A percentile compares a stretch with the other conserved stretches of the same genome.
Conservation (phyloP, 2,329 filamentous ascomycete species). For the Amauroascus niger region DNA sequence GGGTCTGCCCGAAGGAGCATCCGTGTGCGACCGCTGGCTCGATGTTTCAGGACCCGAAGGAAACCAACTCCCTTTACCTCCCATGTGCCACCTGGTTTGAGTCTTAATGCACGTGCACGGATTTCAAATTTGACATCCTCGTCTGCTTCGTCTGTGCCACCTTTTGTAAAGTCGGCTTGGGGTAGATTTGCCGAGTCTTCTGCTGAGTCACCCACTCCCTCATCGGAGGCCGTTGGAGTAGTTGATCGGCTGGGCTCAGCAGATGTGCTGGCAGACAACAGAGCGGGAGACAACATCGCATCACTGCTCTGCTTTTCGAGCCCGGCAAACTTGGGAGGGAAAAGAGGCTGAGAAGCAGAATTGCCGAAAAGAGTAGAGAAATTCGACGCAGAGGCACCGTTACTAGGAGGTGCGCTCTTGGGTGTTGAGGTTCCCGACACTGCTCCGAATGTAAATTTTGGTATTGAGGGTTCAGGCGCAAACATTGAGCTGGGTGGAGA, state of each 20-base stretch:
- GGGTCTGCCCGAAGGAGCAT: conserved; percentile 67
- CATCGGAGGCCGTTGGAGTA: conserved; percentile 39
- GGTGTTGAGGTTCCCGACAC: conserved; percentile 6
- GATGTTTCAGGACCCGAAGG: conserved; percentile 63
- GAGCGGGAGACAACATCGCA: conserved; percentile 5
- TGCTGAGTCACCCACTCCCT: conserved; percentile 31
- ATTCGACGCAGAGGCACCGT: conserved; percentile 5
- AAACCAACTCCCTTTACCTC: conserved; percentile 60
- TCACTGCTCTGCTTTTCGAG: neutral
- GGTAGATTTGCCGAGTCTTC: conserved; percentile 52
- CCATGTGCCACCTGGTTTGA: conserved; percentile 49
- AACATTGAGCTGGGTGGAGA: conserved; percentile 5
- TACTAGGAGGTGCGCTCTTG: neutral
- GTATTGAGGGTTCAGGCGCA: neutral
- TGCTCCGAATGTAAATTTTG: conserved; percentile 5
- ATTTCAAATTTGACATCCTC: conserved; percentile 62
- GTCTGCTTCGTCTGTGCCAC: conserved; percentile 59
- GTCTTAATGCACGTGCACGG: conserved; percentile 59
- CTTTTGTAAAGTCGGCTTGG: conserved; percentile 60
- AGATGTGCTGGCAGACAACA: conserved; percentile 27
- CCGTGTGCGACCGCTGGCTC: conserved; percentile 55
- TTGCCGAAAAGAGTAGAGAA: conserved; percentile 10
- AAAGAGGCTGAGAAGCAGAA: neutral
- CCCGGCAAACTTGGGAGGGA: neutral
- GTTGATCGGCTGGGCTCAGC: conserved; percentile 36